Conservation (phyloP, 768 basidiomycete genomes). For the Holtermannia corniformis region DNA sequence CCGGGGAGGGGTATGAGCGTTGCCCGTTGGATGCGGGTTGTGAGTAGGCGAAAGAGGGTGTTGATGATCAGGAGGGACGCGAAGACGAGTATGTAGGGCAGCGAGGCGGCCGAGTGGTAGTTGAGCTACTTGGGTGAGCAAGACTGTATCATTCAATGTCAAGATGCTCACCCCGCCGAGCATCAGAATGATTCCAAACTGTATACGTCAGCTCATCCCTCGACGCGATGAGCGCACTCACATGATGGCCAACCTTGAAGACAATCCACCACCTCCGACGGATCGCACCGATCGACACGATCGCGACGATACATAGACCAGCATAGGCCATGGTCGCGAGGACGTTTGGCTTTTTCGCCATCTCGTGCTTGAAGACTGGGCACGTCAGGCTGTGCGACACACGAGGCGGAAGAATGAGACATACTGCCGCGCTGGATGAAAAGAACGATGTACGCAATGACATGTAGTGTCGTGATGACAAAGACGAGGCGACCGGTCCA, state of each 20-base stretch:
- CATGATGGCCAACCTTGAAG: conserved; percentile 26
- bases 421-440: conserved; percentile 6
- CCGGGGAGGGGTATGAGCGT: conserved; percentile 15
- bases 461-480: conserved; percentile 18
- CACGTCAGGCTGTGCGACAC: not conserved
- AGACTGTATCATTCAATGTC: not conserved
- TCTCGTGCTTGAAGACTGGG: conserved; percentile 7
- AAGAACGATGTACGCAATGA: conserved; percentile 12
- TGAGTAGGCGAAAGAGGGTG: conserved; percentile 14
- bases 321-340: conserved; percentile 11
- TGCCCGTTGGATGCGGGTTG: conserved; percentile 11
- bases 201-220: not conserved
- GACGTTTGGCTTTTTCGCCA: conserved; percentile 8
- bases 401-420: not conserved
- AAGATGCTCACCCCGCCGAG: conserved; percentile 13
- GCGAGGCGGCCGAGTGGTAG: conserved; percentile 17
- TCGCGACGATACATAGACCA: conserved; percentile 6
- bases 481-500: conserved; percentile 21
- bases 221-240: not conserved
- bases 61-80: conserved; percentile 13
- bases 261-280: conserved; percentile 16
- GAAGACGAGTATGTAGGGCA: conserved; percentile 19
- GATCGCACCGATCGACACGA: conserved; percentile 10
- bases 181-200: conserved; percentile 21
- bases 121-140: conserved; percentile 5